Percentiles rank a stretch among this genome's conserved stretches.
Evolutionary conservation across 441 rosid species (phyloP).

Genomic region (Biscutella auriculata): DNA sequence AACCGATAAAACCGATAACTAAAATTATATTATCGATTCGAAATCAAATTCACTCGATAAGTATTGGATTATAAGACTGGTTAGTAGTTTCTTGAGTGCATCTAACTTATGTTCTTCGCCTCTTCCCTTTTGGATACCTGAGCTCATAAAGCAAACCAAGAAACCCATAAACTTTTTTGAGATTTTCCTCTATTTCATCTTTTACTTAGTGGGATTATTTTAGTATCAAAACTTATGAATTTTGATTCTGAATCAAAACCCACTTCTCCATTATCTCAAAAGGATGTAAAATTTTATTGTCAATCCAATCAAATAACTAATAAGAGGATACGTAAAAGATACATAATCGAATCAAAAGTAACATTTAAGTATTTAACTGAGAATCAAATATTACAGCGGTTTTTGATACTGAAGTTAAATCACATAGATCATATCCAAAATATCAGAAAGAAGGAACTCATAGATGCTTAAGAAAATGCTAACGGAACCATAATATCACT

Average conservation of each 20-base stretch:
- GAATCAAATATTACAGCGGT: not conserved
- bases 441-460: too few species aligned
- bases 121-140: slow-evolving; percentile 41
- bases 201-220: not conserved
- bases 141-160: slow-evolving; percentile 4
- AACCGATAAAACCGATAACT: too few species aligned
- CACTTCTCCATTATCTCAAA: not conserved
- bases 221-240: too few species aligned
- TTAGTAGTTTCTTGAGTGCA: slow-evolving; percentile 35
- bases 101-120: slow-evolving; percentile 36
- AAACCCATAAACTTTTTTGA: not conserved
- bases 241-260: not conserved
- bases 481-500: too few species aligned
- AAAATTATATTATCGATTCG: too few species aligned
- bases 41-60: too few species aligned
- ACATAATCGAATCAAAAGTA: not conserved
- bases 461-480: too few species aligned
- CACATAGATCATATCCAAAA: not conserved
- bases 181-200: not conserved
- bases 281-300: not conserved
- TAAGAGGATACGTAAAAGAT: slow-evolving; percentile 5
- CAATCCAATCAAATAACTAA: not conserved
- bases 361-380: not conserved
- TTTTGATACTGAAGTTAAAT: not conserved
- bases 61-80: slow-evolving; percentile 40